Evolutionary conservation across 2,329 filamentous ascomycete genomes (phyloP).

Genomic region (Pyrenochaeta sp.): DNA sequence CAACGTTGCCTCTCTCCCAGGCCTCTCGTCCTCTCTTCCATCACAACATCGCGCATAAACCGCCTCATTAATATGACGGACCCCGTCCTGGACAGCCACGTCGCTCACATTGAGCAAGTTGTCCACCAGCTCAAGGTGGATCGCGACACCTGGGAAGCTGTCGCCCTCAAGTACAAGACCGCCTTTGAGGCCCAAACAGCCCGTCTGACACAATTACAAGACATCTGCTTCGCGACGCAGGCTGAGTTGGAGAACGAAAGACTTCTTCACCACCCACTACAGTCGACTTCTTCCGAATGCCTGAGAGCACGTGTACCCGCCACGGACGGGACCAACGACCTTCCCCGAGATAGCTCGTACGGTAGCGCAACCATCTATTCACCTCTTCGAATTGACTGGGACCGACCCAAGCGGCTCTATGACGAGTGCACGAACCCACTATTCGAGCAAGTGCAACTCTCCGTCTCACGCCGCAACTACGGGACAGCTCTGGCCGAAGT

Average conservation of each 20-base stretch:
- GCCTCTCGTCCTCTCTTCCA: conserved; percentile 1
- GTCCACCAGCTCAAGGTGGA: conserved; percentile 37
- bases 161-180: conserved; percentile 35
- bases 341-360: conserved; percentile 2
- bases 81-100: conserved; percentile 9
- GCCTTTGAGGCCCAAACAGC: conserved; percentile 36
- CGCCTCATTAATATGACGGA: conserved; percentile 25
- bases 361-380: conserved; percentile 23
- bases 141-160: conserved; percentile 37
- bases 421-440: conserved; percentile 16
- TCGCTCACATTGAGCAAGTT: conserved; percentile 17
- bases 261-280: conserved; percentile 19
- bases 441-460: conserved; percentile 28
- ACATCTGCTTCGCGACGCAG: conserved; percentile 40
- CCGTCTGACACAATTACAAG: conserved; percentile 32
- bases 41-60: conserved; percentile 11
- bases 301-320: conserved; percentile 1
- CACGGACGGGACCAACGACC: conserved; percentile 10
- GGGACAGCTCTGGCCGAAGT: conserved; percentile 31
- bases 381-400: conserved; percentile 2
- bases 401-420: conserved; percentile 8
- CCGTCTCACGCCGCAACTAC: conserved; percentile 26
- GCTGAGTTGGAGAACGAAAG: conserved; percentile 43
- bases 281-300: conserved; percentile 3
- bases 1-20: no score